These are phyloP conservation scores for Ascochyta clinopodiicola DNA, from an alignment of 2,329 filamentous ascomycete species.

Conservation along the genomic window DNA sequence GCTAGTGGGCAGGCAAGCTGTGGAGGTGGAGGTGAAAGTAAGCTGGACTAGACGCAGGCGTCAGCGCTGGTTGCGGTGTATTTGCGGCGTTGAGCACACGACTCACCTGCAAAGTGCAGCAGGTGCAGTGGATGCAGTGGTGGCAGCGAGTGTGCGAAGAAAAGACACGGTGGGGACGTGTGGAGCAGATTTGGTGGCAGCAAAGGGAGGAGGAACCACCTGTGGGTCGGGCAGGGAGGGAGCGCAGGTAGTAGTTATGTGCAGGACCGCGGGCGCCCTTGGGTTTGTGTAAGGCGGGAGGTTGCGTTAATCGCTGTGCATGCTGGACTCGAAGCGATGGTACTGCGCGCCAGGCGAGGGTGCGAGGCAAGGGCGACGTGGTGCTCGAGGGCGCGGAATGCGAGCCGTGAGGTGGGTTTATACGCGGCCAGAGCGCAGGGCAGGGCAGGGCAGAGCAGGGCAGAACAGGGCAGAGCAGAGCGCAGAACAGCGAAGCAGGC, in stretches of 20 bases:
- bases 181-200: constrained; percentile 34
- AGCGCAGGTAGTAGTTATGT: constrained; percentile 42
- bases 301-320: constrained; percentile 45
- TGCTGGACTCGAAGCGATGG: constrained; percentile 48
- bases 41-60: constrained; percentile 42
- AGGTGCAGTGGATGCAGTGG: constrained; percentile 10
- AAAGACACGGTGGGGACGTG: constrained; percentile 33
- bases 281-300: constrained; percentile 39
- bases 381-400: constrained; percentile 12
- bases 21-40: constrained; percentile 15
- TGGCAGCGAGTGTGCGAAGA: constrained; percentile 22
- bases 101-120: constrained; percentile 25
- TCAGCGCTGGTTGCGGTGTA: constrained; percentile 39
- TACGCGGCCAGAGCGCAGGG: not conserved
- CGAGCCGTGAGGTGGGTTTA: constrained; percentile 12
- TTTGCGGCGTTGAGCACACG: constrained; percentile 17
- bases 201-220: constrained; percentile 31
- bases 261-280: constrained; percentile 35
- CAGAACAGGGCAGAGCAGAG: not conserved
- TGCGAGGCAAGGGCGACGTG: constrained; percentile 45
- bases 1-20: not conserved
- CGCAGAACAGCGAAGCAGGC: not conserved
- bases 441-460: not conserved
- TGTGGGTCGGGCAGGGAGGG: constrained; percentile 25
- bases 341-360: constrained; percentile 46